Percentiles rank a stretch among this genome's conserved stretches.
Conservation (phyloP, 2,329 filamentous ascomycete genomes). For the Penicillium digitatum region DNA sequence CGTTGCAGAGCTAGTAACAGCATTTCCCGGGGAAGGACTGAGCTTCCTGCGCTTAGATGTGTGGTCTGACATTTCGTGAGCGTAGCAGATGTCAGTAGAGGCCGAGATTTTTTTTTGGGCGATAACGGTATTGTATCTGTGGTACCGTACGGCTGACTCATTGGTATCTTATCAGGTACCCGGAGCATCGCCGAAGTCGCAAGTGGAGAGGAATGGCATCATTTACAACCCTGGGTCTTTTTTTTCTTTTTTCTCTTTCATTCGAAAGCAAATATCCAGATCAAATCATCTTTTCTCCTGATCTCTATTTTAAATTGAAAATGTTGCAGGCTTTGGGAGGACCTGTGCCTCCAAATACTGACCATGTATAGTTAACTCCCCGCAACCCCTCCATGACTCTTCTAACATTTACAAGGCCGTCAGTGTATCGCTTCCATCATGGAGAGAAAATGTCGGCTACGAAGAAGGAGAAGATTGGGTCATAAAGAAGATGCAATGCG, state of each 20-base stretch:
- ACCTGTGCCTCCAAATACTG: constrained; percentile 71
- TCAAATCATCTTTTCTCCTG: background rate
- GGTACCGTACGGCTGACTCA: constrained; percentile 13
- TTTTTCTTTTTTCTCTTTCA: constrained; percentile 5
- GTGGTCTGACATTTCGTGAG: constrained; percentile 30
- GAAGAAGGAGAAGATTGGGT: constrained; percentile 91
- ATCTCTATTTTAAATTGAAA: constrained; percentile 6
- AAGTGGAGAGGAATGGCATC: constrained; percentile 8
- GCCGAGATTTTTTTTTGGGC: constrained; percentile 22
- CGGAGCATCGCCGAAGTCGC: constrained; percentile 23
- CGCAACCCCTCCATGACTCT: constrained; percentile 22
- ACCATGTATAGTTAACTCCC: constrained; percentile 59
- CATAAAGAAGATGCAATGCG: constrained; percentile 76
- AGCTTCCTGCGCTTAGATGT: constrained; percentile 48
- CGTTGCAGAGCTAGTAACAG: constrained; percentile 9
- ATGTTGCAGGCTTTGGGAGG: constrained; percentile 55
- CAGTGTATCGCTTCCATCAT: constrained; percentile 92
- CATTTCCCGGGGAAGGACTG: constrained; percentile 32
- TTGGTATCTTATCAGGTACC: constrained; percentile 6
- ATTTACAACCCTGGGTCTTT: constrained; percentile 4
- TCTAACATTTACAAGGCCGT: constrained; percentile 63
- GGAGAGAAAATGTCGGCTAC: constrained; percentile 85
- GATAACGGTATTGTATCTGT: constrained; percentile 13
- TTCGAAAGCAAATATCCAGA: background rate
- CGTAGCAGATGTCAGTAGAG: background rate